phyloP scores from a whole-genome alignment of 345 rosid species.

The Populus nigra region DNA sequence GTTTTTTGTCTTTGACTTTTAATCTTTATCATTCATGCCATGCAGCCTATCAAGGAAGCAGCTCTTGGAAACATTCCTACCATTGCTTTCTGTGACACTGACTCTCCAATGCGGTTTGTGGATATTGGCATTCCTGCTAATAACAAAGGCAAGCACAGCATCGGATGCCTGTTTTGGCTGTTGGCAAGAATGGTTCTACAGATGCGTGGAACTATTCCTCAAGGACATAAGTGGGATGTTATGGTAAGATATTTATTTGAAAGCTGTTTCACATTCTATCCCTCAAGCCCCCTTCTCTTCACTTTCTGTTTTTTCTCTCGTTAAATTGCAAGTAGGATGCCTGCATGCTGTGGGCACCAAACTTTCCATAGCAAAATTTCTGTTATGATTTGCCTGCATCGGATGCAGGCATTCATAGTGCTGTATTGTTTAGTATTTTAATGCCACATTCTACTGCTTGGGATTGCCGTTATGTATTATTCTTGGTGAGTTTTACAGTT shows the following conservation, averaged over 20 bases:
- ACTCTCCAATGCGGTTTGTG: conserved; percentile 87
- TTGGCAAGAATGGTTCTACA: conserved; percentile 95
- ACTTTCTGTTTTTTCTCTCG: not conserved
- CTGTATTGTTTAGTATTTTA: not conserved
- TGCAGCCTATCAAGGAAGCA: conserved; percentile 95
- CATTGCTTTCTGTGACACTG: conserved; percentile 94
- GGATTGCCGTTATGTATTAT: not conserved
- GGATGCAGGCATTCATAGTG: not conserved
- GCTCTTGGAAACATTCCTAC: conserved; percentile 95
- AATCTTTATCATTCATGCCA: not conserved
- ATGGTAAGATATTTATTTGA: conserved; percentile 19
- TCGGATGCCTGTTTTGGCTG: conserved; percentile 93
- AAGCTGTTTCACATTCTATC: not conserved
- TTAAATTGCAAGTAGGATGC: not conserved
- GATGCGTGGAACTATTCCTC: conserved; percentile 90
- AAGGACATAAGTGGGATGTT: conserved; percentile 42
- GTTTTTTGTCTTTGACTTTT: not conserved
- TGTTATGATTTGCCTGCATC: not conserved
- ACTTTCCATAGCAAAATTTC: not conserved
- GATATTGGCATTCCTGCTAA: conserved; percentile 96
- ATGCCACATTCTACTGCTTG: not conserved
- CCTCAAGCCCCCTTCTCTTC: not conserved
- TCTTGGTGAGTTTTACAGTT: not conserved
- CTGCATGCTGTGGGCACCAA: not conserved
- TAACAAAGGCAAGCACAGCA: conserved; percentile 96